A percentile compares a stretch with the other conserved stretches of the same genome.
phyloP scores from a whole-genome alignment of 2,329 filamentous ascomycete species.

The Penicillium sp. region DNA sequence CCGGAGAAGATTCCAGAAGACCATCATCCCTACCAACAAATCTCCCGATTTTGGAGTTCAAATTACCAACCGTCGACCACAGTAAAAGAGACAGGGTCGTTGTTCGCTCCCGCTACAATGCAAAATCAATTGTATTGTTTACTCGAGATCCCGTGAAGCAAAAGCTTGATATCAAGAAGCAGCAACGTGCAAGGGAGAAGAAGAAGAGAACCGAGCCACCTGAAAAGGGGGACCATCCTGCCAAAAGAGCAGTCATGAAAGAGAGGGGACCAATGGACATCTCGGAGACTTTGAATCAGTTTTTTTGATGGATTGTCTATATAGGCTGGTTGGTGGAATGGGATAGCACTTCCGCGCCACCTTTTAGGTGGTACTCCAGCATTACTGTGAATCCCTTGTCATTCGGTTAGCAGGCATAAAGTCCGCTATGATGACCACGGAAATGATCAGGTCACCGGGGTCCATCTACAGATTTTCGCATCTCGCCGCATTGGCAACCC shows the following conservation, averaged over 20 bases:
- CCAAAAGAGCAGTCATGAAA: slow-evolving; percentile 7
- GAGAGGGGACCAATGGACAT: slow-evolving; percentile 1
- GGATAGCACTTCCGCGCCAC: too few relatives aligned
- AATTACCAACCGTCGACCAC: neutral
- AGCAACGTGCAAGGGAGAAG: neutral
- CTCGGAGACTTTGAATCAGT: neutral
- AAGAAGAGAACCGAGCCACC: neutral
- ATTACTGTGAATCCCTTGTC: neutral
- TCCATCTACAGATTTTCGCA: too few relatives aligned
- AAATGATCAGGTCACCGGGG: neutral
- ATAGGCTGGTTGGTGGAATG: neutral
- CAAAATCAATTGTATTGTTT: slow-evolving; percentile 6
- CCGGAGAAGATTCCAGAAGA: neutral
- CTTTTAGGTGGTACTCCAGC: neutral
- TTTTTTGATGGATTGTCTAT: neutral
- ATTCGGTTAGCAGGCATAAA: neutral
- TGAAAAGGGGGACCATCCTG: neutral
- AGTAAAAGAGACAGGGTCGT: neutral
- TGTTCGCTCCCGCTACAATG: slow-evolving; percentile 3
- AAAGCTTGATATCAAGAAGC: neutral
- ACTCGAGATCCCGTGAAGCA: neutral
- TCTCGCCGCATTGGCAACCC: too few relatives aligned
- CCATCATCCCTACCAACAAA: neutral
- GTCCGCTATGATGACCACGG: neutral
- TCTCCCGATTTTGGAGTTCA: slow-evolving; percentile 4